Percentiles rank a stretch among this genome's conserved stretches.
Evolutionary conservation across 805 yeast species (phyloP).

Genomic region (Yarrowia yakushimensis): DNA sequence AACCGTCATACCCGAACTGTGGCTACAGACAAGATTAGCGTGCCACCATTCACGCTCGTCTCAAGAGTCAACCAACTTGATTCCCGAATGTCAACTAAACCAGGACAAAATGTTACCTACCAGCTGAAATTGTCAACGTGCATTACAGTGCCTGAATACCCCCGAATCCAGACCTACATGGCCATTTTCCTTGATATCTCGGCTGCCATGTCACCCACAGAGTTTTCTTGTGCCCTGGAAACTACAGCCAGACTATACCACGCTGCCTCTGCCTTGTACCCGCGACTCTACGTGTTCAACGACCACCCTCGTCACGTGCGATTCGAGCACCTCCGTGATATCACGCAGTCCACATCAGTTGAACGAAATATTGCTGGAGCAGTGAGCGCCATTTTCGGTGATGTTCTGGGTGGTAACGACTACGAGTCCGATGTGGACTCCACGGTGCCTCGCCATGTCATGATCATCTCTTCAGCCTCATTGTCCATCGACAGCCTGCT

Average conservation of each 20-base stretch:
- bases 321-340: not conserved
- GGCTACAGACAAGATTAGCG: not conserved
- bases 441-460: constrained; percentile 5
- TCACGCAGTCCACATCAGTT: not conserved
- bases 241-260: not conserved
- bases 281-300: constrained; percentile 4
- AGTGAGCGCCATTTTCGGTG: not conserved
- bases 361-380: constrained; percentile 4
- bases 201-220: not conserved
- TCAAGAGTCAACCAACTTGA: not conserved
- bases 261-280: not conserved
- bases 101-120: not conserved
- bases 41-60: constrained; percentile 2
- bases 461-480: constrained; percentile 2
- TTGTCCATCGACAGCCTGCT: not conserved
- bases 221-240: not conserved
- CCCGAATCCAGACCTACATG: constrained; percentile 1
- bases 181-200: constrained; percentile 4
- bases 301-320: constrained; percentile 2
- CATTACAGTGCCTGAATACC: constrained; percentile 2
- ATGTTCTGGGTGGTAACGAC: not conserved
- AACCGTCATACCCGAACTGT: not conserved
- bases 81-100: not conserved
- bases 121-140: constrained; percentile 9
- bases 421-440: not conserved